These are phyloP conservation scores for Elongisporangium prolatum DNA, from an alignment of 352 stramenopile genomes.

Conservation along the genomic window DNA sequence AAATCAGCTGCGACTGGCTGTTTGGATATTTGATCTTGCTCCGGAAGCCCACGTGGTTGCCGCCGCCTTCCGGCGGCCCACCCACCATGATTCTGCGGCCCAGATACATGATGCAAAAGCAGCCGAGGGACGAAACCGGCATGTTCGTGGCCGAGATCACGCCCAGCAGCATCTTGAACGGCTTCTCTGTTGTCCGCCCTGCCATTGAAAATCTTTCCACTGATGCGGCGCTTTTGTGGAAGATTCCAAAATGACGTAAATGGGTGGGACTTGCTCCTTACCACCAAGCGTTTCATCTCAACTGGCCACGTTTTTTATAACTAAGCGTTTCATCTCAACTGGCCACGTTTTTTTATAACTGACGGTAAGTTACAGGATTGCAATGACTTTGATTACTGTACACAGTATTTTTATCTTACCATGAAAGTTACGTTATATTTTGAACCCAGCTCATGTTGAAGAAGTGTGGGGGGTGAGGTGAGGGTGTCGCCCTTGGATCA, in stretches of 20 bases:
- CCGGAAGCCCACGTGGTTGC: constrained; percentile 45
- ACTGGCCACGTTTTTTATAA: not conserved
- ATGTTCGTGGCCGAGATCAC: constrained; percentile 59
- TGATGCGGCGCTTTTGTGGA: not conserved
- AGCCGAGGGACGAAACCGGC: constrained; percentile 30
- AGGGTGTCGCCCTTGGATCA: not conserved
- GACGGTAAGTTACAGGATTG: too few species aligned
- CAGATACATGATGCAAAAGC: constrained; percentile 73
- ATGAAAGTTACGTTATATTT: too few species aligned
- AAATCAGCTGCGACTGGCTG: constrained; percentile 34
- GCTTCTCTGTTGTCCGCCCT: not conserved
- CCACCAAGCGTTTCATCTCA: not conserved
- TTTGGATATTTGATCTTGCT: constrained; percentile 43
- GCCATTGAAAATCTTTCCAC: not conserved
- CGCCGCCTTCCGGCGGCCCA: constrained; percentile 17
- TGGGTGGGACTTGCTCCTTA: not conserved
- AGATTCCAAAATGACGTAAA: not conserved
- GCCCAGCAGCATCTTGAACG: constrained; percentile 47
- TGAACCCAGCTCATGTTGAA: not conserved
- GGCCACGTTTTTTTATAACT: too few species aligned
- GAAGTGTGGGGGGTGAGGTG: not conserved
- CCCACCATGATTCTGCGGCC: constrained; percentile 40
- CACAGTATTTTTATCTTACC: too few species aligned
- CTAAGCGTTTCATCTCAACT: too few species aligned
- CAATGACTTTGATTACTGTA: too few species aligned